These are phyloP conservation scores for Penicillium sp. DNA, from an alignment of 2,329 filamentous ascomycete species.

Conservation along the genomic window DNA sequence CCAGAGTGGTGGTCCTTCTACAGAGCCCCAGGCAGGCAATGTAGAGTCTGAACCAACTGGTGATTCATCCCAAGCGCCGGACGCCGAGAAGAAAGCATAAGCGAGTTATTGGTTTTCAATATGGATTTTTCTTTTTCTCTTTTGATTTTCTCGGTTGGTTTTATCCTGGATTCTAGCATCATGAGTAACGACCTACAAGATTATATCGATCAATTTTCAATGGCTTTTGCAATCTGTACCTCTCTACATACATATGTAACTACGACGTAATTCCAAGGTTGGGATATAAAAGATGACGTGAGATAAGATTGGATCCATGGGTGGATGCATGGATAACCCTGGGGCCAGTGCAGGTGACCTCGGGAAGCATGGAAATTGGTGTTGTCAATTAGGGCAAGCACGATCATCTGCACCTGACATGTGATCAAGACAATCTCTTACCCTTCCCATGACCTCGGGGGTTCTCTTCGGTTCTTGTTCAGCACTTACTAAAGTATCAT, in stretches of 20 bases:
- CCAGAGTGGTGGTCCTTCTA: slow-evolving; percentile 15
- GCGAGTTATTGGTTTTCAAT: background rate
- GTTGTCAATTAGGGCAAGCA: background rate
- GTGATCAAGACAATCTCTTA: background rate
- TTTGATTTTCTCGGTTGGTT: slow-evolving; percentile 7
- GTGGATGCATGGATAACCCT: too few species aligned
- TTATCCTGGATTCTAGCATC: slow-evolving; percentile 18
- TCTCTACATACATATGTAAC: background rate
- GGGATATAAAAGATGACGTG: background rate
- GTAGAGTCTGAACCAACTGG: slow-evolving; percentile 5
- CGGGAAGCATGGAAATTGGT: background rate
- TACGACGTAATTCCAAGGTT: background rate
- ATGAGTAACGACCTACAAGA: slow-evolving; percentile 27
- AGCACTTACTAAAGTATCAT: background rate
- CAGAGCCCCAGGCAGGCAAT: background rate
- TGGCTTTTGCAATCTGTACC: background rate
- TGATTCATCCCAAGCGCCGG: slow-evolving; percentile 11
- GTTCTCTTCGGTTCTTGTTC: background rate
- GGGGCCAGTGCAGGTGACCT: background rate
- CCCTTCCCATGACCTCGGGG: background rate
- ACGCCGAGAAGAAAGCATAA: slow-evolving; percentile 17
- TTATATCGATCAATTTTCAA: slow-evolving; percentile 6
- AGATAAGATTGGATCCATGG: background rate
- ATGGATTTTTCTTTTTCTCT: background rate
- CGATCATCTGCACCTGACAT: background rate